A percentile compares a stretch with the other conserved stretches of the same genome.
phyloP scores from a whole-genome alignment of 768 basidiomycete genomes.

The Termitomyces eurrhizus region DNA sequence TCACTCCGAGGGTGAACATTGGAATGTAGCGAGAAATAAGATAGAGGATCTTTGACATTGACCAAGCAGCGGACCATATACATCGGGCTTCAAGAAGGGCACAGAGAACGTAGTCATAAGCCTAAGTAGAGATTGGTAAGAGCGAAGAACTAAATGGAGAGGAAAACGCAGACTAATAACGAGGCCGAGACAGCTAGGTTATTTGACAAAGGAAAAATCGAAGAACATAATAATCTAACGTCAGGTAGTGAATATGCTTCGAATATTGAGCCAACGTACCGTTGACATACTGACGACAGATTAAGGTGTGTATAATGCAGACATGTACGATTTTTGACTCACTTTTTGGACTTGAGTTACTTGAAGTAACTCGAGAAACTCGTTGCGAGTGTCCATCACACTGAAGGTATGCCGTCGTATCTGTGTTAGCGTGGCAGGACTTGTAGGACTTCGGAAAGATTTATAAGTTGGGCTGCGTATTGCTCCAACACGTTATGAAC shows the following conservation, averaged over 20 bases:
- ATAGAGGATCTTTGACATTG: slow-evolving; percentile 10
- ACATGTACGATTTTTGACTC: background rate
- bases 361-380: background rate
- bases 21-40: slow-evolving; percentile 12
- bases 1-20: background rate
- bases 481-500: background rate
- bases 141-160: background rate
- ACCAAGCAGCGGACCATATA: slow-evolving; percentile 13
- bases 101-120: slow-evolving; percentile 19
- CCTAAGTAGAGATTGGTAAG: slow-evolving; percentile 6
- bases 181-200: background rate
- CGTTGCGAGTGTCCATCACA: background rate
- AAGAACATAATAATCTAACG: background rate
- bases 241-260: background rate
- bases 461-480: background rate
- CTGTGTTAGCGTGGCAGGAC: background rate
- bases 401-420: background rate
- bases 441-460: background rate
- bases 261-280: background rate
- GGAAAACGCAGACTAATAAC: background rate
- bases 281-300: background rate
- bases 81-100: background rate
- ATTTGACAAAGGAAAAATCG: background rate
- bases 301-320: background rate
- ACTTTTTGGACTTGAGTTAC: background rate